These are phyloP conservation scores for Trichosporon ovoides DNA, from an alignment of 1,284 basidiomycete species.

Conservation along the genomic window DNA sequence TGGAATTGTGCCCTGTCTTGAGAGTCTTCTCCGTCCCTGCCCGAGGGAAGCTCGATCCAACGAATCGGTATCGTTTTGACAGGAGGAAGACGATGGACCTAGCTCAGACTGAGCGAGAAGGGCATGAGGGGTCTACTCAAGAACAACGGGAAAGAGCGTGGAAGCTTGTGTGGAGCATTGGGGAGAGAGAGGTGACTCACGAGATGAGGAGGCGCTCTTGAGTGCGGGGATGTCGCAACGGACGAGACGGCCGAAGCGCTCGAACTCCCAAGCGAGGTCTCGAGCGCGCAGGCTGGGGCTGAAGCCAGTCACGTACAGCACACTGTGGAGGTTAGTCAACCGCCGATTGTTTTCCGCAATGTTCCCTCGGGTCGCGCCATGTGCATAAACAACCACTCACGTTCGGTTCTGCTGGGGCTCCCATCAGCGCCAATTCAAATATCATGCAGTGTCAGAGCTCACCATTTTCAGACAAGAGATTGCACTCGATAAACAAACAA, in stretches of 20 bases:
- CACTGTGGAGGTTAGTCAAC: conserved; percentile 48
- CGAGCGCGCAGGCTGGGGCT: conserved; percentile 68
- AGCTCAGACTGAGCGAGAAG: conserved; percentile 8
- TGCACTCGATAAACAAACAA: background rate
- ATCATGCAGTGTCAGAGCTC: background rate
- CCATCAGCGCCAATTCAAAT: background rate
- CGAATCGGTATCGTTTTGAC: background rate
- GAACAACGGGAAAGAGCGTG: background rate
- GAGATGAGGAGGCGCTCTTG: conserved; percentile 39
- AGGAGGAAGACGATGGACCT: background rate
- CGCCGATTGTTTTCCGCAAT: background rate
- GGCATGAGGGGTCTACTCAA: conserved; percentile 16
- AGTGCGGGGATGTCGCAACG: conserved; percentile 83
- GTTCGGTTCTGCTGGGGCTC: conserved; percentile 13
- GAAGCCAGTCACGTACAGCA: conserved; percentile 81
- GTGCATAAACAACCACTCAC: background rate
- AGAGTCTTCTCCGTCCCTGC: background rate
- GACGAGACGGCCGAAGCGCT: conserved; percentile 58
- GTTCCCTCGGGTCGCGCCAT: background rate
- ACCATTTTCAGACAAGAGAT: background rate
- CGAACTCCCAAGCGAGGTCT: conserved; percentile 80
- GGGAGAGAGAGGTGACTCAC: conserved; percentile 41
- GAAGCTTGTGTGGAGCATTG: background rate
- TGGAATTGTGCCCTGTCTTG: conserved; percentile 2
- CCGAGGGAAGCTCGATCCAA: conserved; percentile 1